These are phyloP conservation scores for Stephania yunnanensis DNA, from an alignment of 164 flowering plant species.

Conservation along the genomic window DNA sequence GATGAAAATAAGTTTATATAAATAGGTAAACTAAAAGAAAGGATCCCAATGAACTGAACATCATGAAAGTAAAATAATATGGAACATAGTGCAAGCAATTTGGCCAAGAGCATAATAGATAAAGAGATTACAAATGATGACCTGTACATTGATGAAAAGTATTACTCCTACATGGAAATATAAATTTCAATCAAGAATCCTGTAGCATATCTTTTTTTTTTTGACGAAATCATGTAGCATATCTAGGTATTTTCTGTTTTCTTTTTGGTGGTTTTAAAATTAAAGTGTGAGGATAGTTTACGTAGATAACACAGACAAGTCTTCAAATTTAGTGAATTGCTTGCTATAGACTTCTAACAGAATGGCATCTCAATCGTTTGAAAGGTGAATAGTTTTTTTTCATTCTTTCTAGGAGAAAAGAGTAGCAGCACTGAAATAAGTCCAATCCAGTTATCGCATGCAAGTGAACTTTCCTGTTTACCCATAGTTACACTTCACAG, in stretches of 20 bases:
- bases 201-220: background rate
- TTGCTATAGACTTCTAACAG: too few relatives aligned
- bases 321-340: too few relatives aligned
- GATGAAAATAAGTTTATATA: too few relatives aligned
- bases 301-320: background rate
- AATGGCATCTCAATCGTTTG: background rate
- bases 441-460: background rate
- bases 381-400: background rate
- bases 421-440: background rate
- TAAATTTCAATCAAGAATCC: background rate
- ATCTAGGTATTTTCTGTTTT: background rate
- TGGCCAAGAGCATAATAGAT: too few relatives aligned
- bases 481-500: background rate
- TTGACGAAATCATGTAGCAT: background rate
- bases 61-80: too few relatives aligned
- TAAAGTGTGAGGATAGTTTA: background rate
- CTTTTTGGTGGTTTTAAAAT: background rate
- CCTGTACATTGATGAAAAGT: too few relatives aligned
- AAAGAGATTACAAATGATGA: too few relatives aligned
- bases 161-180: background rate
- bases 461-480: background rate
- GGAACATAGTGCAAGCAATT: too few relatives aligned
- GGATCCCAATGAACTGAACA: too few relatives aligned
- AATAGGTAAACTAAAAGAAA: too few relatives aligned
- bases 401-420: background rate